A percentile compares a stretch with the other conserved stretches of the same genome.
Conservation (phyloP, 2,329 filamentous ascomycete genomes). For the Raffaelea ambrosiae region DNA sequence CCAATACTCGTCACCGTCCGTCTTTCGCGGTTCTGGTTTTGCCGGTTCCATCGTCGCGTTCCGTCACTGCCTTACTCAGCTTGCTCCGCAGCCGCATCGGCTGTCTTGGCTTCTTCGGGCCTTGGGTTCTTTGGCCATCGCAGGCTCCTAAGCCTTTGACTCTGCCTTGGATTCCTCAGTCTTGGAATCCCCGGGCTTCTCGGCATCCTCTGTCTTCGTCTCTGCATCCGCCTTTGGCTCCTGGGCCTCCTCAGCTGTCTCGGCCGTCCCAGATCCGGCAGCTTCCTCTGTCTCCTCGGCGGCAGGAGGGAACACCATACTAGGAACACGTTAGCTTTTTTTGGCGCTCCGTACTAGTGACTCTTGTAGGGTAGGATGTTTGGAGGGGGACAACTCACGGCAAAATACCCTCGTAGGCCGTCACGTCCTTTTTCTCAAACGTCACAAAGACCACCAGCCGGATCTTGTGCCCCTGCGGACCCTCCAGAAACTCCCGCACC, state of each 20-base stretch:
- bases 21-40: not conserved
- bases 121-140: not conserved
- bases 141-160: not conserved
- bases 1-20: not conserved
- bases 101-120: not conserved
- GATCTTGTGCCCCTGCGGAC: slow-evolving; percentile 39
- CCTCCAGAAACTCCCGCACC: slow-evolving; percentile 46
- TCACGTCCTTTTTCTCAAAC: slow-evolving; percentile 69
- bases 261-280: not conserved
- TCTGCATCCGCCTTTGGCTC: not conserved
- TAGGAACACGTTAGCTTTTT: too few relatives aligned
- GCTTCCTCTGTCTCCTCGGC: not conserved
- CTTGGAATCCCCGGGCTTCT: not conserved
- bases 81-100: not conserved
- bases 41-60: not conserved
- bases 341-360: too few relatives aligned
- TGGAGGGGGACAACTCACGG: slow-evolving; percentile 51
- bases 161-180: not conserved
- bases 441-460: slow-evolving; percentile 77
- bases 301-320: not conserved
- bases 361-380: too few relatives aligned
- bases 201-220: not conserved
- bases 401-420: slow-evolving; percentile 59
- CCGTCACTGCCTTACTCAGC: not conserved
- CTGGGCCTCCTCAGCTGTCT: not conserved